A percentile compares a stretch with the other conserved stretches of the same genome.
Conservation (phyloP, 805 yeast genomes). For the Myxozyma lipomycoides region DNA sequence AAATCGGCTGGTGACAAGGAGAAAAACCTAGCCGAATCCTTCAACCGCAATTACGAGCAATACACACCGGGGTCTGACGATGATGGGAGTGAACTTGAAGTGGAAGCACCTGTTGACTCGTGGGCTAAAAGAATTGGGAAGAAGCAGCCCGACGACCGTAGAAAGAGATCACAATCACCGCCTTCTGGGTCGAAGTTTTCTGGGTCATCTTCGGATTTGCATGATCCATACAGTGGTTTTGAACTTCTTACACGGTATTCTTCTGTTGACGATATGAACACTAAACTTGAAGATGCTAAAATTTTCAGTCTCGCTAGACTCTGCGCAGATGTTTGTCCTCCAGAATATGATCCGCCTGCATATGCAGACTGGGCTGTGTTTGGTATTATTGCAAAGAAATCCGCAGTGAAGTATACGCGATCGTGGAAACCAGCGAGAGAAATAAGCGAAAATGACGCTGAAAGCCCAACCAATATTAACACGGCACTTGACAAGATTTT, state of each 20-base stretch:
- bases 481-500: not conserved
- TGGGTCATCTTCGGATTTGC: constrained; percentile 9
- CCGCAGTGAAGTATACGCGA: constrained; percentile 44
- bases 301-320: constrained; percentile 56
- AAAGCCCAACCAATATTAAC: constrained; percentile 39
- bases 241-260: constrained; percentile 43
- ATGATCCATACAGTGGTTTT: constrained; percentile 8
- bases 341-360: constrained; percentile 62
- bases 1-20: no score
- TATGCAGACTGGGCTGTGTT: constrained; percentile 74
- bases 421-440: not conserved
- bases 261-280: constrained; percentile 37
- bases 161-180: not conserved
- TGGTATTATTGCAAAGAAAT: constrained; percentile 64
- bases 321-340: constrained; percentile 63
- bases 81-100: not conserved
- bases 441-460: constrained; percentile 23
- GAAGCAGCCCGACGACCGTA: not conserved
- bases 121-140: not conserved
- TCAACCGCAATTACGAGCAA: not conserved
- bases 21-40: no score
- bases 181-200: constrained; percentile 2
- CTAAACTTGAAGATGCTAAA: constrained; percentile 48
- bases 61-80: not conserved
- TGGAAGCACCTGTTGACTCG: no score